Conservation (phyloP, 331 rosid species). For the Telfairia occidentalis region DNA sequence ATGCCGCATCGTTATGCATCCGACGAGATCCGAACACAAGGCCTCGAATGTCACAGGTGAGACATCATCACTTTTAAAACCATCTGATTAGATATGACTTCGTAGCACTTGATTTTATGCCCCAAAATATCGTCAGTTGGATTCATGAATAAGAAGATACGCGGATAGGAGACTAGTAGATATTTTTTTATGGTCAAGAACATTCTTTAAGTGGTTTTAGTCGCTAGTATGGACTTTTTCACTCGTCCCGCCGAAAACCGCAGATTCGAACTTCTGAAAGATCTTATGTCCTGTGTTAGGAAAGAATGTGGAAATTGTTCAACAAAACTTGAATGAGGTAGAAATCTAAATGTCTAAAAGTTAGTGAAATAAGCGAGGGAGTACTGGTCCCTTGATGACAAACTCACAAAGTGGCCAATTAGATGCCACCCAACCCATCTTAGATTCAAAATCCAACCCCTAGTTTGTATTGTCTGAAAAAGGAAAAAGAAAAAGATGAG, state of each 20-base stretch:
- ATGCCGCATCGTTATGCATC: conserved; percentile 25
- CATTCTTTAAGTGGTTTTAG: neutral
- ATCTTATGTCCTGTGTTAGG: neutral
- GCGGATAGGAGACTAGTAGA: neutral
- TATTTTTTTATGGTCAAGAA: neutral
- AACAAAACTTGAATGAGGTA: neutral
- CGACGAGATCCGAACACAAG: conserved; percentile 82
- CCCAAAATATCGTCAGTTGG: neutral
- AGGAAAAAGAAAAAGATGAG: neutral
- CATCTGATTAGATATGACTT: neutral
- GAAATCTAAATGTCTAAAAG: neutral
- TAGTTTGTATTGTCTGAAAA: neutral
- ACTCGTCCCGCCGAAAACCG: neutral
- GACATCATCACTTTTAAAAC: neutral
- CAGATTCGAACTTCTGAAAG: neutral
- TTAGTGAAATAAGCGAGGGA: neutral
- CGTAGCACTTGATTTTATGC: neutral
- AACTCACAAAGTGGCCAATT: neutral
- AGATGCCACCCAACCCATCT: neutral
- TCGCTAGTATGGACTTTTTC: neutral
- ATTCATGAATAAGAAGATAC: neutral
- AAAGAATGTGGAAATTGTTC: neutral
- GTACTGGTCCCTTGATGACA: neutral
- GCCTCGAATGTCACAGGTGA: conserved; percentile 96
- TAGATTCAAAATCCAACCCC: neutral